These are phyloP conservation scores for Penicillium subrubescens DNA, from an alignment of 495 filamentous ascomycete species.

Conservation along the genomic window DNA sequence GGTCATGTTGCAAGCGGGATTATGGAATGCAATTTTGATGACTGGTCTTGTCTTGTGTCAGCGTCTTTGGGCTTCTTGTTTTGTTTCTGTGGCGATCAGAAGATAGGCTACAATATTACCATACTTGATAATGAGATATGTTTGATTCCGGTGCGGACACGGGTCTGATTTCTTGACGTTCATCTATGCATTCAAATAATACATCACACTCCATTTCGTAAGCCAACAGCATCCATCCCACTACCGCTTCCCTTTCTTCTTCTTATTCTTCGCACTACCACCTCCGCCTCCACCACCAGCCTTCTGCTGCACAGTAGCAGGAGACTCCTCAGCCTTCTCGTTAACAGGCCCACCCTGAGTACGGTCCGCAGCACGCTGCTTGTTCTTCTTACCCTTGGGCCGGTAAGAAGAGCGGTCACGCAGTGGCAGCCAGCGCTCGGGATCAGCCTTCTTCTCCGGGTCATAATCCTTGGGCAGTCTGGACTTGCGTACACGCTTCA, in stretches of 20 bases:
- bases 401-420: conserved; percentile 84
- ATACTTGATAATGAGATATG: neutral
- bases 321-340: conserved; percentile 67
- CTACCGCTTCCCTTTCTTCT: conserved; percentile 74
- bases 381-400: conserved; percentile 89
- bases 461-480: conserved; percentile 80
- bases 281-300: conserved; percentile 40
- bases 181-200: conserved; percentile 6
- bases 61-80: neutral
- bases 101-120: neutral
- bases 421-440: conserved; percentile 90
- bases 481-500: conserved; percentile 68
- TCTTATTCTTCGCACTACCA: conserved; percentile 65
- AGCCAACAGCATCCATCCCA: neutral
- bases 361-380: conserved; percentile 71
- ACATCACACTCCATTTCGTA: neutral
- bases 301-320: conserved; percentile 47
- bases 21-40: neutral
- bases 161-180: neutral
- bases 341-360: conserved; percentile 83
- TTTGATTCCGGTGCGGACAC: neutral
- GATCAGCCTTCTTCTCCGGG: conserved; percentile 73
- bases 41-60: neutral
- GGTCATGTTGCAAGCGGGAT: neutral
- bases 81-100: neutral